Evolutionary conservation across 108 stramenopile species (phyloP).

Genomic region (Epithemia pelagica): DNA sequence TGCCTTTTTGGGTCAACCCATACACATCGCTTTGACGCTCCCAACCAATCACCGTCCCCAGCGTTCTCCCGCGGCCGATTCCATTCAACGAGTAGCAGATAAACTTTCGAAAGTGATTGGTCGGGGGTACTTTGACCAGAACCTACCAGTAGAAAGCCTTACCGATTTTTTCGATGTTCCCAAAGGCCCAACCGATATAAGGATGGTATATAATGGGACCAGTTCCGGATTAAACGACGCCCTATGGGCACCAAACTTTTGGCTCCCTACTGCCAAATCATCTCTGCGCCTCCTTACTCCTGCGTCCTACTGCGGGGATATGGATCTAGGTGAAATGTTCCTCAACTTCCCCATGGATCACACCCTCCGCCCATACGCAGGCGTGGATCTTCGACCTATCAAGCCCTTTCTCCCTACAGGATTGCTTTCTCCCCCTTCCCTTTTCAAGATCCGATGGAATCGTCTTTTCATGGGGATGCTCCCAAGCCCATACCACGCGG

Average conservation of each 20-base stretch:
- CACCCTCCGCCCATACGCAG: not conserved
- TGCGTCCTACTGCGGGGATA: not conserved
- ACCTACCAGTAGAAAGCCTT: not conserved
- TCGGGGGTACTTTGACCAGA: not conserved
- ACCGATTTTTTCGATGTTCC: not conserved
- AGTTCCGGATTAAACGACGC: not conserved
- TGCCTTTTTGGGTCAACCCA: not conserved
- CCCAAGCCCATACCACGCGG: not conserved
- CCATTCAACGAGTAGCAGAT: not conserved
- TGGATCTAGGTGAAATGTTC: not conserved
- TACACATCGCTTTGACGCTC: not conserved
- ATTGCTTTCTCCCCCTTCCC: not conserved
- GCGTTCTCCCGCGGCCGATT: not conserved
- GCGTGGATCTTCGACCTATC: not conserved
- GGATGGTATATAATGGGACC: not conserved
- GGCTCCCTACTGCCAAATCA: not conserved
- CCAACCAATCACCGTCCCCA: not conserved
- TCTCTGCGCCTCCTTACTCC: not conserved
- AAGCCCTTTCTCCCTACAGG: not conserved
- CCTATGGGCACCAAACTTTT: not conserved
- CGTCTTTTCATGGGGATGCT: not conserved
- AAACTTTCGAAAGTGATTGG: not conserved
- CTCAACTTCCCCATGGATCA: not conserved
- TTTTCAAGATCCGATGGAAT: not conserved
- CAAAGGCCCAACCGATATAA: not conserved